Conservation (phyloP, 257 asterid species). For the Fraxinus americana region DNA sequence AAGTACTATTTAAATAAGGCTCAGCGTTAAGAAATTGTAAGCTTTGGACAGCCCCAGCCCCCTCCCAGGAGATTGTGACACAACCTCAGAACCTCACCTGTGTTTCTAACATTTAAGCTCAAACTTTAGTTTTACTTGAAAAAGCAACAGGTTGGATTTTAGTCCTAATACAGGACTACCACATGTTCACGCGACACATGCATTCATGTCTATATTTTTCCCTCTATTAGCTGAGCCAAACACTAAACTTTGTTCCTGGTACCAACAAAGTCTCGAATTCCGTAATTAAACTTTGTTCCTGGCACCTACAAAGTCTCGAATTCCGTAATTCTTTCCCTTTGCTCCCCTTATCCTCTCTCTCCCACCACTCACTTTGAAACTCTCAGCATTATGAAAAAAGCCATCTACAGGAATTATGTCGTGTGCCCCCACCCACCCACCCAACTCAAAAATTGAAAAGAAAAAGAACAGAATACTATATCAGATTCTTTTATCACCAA, state of each 20-base stretch:
- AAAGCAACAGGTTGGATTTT: background rate
- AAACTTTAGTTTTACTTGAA: background rate
- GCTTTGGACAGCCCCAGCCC: background rate
- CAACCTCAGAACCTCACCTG: background rate
- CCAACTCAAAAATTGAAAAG: background rate
- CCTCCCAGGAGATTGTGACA: background rate
- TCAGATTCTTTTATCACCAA: background rate
- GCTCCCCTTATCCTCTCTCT: background rate
- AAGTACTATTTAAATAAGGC: background rate
- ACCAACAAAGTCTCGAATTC: background rate
- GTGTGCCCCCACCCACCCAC: background rate
- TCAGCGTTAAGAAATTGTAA: background rate
- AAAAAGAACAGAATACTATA: background rate
- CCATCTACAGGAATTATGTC: background rate
- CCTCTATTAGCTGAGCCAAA: background rate
- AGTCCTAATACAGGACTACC: background rate
- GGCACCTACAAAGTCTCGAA: background rate
- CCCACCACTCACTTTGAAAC: background rate
- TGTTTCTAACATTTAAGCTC: background rate
- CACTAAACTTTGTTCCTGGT: background rate
- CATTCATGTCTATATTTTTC: background rate
- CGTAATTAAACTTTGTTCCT: background rate
- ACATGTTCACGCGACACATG: background rate
- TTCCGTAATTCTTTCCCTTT: background rate
- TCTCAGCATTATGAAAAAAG: background rate